A percentile compares a stretch with the other conserved stretches of the same genome.
phyloP scores from a whole-genome alignment of 2,329 filamentous ascomycete species.

The Colletotrichum spinosum region DNA sequence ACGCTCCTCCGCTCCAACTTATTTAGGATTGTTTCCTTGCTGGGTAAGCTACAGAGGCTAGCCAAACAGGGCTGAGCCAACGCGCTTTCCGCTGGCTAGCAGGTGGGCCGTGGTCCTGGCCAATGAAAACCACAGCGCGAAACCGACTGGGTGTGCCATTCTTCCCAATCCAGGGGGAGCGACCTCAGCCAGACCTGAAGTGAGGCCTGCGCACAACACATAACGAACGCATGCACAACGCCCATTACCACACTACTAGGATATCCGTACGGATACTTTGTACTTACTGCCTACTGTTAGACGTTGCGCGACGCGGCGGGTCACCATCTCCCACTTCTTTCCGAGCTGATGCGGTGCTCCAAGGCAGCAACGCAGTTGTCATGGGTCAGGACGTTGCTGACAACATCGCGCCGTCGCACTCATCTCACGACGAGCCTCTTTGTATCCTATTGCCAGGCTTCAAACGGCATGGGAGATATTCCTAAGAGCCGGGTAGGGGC shows the following conservation, averaged over 20 bases:
- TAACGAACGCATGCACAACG: too few species aligned
- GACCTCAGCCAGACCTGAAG: background rate
- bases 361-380: conserved; percentile 11
- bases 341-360: conserved; percentile 9
- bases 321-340: conserved; percentile 11
- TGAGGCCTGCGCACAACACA: too few species aligned
- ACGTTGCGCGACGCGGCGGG: conserved; percentile 4
- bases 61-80: conserved; percentile 37
- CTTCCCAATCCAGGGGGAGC: conserved; percentile 22
- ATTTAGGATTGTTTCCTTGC: conserved; percentile 3
- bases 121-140: conserved; percentile 24
- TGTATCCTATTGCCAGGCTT: conserved; percentile 6
- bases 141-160: conserved; percentile 5
- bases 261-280: too few species aligned
- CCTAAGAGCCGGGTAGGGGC: conserved; percentile 6
- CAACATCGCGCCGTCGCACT: conserved; percentile 4
- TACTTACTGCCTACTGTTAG: too few species aligned
- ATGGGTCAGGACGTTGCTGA: background rate
- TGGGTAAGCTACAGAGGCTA: conserved; percentile 11
- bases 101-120: conserved; percentile 1
- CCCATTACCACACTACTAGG: too few species aligned
- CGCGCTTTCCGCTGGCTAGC: conserved; percentile 24
- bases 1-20: conserved; percentile 13
- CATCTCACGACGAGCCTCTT: conserved; percentile 8
- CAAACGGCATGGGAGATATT: conserved; percentile 3